Percentiles rank a stretch among this genome's conserved stretches.
Evolutionary conservation across 1,284 basidiomycete species (phyloP).

Genomic region (Leccinum fuscescens): DNA sequence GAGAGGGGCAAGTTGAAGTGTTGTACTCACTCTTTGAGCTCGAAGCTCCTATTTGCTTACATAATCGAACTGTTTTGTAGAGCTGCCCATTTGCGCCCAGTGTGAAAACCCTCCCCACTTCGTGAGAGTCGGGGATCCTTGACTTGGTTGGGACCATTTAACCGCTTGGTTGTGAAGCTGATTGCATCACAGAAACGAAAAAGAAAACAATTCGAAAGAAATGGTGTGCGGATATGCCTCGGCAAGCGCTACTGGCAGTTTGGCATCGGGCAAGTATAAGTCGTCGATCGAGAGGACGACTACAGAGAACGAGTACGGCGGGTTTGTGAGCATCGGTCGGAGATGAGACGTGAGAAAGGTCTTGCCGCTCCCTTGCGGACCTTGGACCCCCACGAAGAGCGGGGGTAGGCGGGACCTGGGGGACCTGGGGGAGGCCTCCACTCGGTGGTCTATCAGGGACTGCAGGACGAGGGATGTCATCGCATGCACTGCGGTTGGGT

Average conservation of each 20-base stretch:
- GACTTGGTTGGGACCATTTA: no score
- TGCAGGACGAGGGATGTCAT: constrained; percentile 46
- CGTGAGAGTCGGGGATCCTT: no score
- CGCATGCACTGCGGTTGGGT: constrained; percentile 35
- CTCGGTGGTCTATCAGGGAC: constrained; percentile 34
- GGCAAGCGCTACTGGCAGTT: constrained; percentile 51
- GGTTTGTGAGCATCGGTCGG: constrained; percentile 45
- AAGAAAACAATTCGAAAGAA: no score
- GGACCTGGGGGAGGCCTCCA: constrained; percentile 15
- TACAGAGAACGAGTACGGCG: constrained; percentile 54
- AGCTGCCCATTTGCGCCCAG: no score
- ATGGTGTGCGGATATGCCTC: constrained; percentile 40
- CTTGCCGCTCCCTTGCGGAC: constrained; percentile 86
- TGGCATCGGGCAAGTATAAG: constrained; percentile 73
- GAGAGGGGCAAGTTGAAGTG: no score
- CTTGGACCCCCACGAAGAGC: constrained; percentile 79
- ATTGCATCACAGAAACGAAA: no score
- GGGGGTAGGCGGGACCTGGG: constrained; percentile 36
- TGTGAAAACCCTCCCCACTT: no score
- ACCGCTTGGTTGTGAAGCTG: no score
- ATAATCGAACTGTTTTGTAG: no score
- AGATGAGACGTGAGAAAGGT: constrained; percentile 66
- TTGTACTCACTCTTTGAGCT: no score
- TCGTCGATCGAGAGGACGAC: constrained; percentile 83
- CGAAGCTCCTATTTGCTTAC: no score